These are phyloP conservation scores for Paramecium primaurelia DNA, from an alignment of 73 alveolate species.

Conservation along the genomic window DNA sequence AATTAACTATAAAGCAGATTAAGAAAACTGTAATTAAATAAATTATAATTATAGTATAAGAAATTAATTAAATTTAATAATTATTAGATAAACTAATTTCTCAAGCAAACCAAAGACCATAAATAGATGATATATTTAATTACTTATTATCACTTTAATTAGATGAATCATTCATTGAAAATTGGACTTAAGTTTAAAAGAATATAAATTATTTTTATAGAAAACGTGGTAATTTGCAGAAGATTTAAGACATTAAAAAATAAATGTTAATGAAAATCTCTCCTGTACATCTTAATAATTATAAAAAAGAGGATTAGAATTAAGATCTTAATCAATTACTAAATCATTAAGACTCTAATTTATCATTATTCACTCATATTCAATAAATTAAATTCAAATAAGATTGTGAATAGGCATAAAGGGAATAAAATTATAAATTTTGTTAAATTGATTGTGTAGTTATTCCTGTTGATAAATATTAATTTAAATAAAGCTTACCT, in stretches of 20 bases:
- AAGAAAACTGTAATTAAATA: not conserved
- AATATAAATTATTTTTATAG: not conserved
- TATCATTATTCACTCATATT: not conserved
- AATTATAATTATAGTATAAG: not conserved
- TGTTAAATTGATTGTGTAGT: not conserved
- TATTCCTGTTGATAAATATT: not conserved
- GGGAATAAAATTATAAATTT: not conserved
- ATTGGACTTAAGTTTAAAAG: not conserved
- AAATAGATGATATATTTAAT: not conserved
- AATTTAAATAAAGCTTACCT: not conserved
- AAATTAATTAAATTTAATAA: not conserved
- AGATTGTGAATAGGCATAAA: not conserved
- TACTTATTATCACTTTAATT: not conserved
- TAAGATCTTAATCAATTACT: not conserved
- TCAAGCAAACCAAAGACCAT: not conserved
- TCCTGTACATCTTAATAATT: not conserved
- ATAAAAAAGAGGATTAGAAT: not conserved
- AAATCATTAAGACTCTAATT: not conserved
- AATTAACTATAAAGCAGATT: not conserved
- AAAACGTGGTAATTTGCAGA: not conserved
- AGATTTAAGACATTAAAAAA: not conserved
- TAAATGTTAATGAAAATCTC: not conserved
- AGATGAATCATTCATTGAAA: not conserved
- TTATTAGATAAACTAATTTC: not conserved
- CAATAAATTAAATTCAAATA: not conserved